These are phyloP conservation scores for Aspergillus panamensis DNA, from an alignment of 495 filamentous ascomycete genomes.

Conservation along the genomic window DNA sequence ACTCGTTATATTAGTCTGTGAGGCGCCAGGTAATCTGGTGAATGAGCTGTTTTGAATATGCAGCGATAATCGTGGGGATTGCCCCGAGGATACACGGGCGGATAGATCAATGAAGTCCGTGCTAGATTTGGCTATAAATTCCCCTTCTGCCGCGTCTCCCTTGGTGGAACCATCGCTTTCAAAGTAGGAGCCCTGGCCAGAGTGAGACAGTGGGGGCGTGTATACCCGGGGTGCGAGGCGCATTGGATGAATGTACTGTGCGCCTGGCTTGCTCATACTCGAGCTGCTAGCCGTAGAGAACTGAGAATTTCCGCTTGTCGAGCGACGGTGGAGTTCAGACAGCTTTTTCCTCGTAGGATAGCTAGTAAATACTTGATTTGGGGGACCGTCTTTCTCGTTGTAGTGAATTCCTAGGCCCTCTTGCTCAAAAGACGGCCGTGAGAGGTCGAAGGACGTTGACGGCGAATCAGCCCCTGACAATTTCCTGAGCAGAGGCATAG, in stretches of 20 bases:
- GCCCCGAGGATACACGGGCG: slow-evolving; percentile 29
- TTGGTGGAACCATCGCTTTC: slow-evolving; percentile 46
- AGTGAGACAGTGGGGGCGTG: slow-evolving; percentile 53
- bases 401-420: slow-evolving; percentile 54
- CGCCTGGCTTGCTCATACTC: slow-evolving; percentile 48
- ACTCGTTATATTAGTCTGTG: slow-evolving; percentile 52
- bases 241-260: slow-evolving; percentile 58
- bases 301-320: slow-evolving; percentile 55
- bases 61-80: slow-evolving; percentile 38
- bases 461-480: slow-evolving; percentile 46
- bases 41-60: slow-evolving; percentile 49
- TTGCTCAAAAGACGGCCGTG: slow-evolving; percentile 53
- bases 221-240: slow-evolving; percentile 55
- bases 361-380: slow-evolving; percentile 31
- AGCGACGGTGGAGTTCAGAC: slow-evolving; percentile 47
- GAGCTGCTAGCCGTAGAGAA: slow-evolving; percentile 45
- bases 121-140: slow-evolving; percentile 21
- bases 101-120: slow-evolving; percentile 29
- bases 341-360: slow-evolving; percentile 31
- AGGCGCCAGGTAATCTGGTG: slow-evolving; percentile 44
- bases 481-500: slow-evolving; percentile 58
- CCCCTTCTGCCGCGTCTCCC: slow-evolving; percentile 27
- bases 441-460: slow-evolving; percentile 49
- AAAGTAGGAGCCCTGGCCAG: slow-evolving; percentile 46
- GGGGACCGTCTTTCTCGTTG: slow-evolving; percentile 36